Percentiles rank a stretch among this genome's conserved stretches.
Evolutionary conservation across 2,329 filamentous ascomycete genomes (phyloP).

Genomic region (Onygenales sp.): DNA sequence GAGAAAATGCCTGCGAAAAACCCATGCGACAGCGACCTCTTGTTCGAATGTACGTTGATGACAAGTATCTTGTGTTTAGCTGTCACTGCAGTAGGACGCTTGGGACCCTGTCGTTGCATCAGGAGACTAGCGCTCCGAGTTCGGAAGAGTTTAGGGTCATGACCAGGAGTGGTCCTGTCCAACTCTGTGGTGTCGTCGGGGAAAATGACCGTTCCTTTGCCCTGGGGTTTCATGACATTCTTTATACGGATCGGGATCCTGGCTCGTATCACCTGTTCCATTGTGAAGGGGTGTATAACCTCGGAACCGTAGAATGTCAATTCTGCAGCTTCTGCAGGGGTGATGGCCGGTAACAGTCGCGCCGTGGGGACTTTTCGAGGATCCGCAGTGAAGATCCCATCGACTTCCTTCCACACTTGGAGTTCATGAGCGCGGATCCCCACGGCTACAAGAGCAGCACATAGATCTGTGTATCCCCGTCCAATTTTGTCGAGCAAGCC

Average conservation of each 20-base stretch:
- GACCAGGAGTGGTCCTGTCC: constrained; percentile 40
- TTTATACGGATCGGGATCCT: constrained; percentile 60
- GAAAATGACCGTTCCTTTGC: constrained; percentile 56
- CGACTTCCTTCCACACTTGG: constrained; percentile 98
- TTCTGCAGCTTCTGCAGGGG: constrained; percentile 88
- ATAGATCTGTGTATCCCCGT: constrained; percentile 92
- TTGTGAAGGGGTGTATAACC: constrained; percentile 96
- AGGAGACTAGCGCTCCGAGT: constrained; percentile 39
- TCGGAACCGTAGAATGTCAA: constrained; percentile 91
- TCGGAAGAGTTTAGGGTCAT: constrained; percentile 47
- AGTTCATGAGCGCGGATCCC: constrained; percentile 79
- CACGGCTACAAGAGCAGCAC: constrained; percentile 83
- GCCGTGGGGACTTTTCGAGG: constrained; percentile 87
- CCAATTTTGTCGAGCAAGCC: constrained; percentile 87
- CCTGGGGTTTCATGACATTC: constrained; percentile 59
- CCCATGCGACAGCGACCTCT: constrained; percentile 87
- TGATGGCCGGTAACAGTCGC: constrained; percentile 78
- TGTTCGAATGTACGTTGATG: constrained; percentile 97
- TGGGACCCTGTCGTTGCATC: constrained; percentile 49
- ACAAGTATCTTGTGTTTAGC: constrained; percentile 97
- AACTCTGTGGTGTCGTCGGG: constrained; percentile 57
- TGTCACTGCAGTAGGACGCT: constrained; percentile 79
- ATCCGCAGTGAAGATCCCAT: constrained; percentile 84
- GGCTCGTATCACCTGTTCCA: constrained; percentile 75
- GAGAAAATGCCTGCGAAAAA: constrained; percentile 93